A percentile compares a stretch with the other conserved stretches of the same genome.
phyloP scores from a whole-genome alignment of 768 basidiomycete genomes.

The Termitomyces sp. region DNA sequence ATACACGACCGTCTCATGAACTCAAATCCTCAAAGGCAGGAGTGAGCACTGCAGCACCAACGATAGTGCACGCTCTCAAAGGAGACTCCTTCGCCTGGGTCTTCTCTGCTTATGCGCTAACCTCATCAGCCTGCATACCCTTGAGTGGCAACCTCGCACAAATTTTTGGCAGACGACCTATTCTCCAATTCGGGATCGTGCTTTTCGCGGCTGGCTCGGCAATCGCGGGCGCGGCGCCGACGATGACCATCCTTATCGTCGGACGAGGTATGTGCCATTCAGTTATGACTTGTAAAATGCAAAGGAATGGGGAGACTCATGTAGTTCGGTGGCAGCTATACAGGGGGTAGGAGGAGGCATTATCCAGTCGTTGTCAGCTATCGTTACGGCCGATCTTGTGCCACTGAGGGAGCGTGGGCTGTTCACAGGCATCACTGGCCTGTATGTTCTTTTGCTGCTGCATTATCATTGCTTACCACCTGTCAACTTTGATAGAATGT shows the following conservation, averaged over 20 bases:
- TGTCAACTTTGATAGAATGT: slow-evolving; percentile 31
- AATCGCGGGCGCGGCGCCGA: slow-evolving; percentile 5
- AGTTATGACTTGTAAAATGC: background rate
- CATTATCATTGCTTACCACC: background rate
- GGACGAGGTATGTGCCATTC: slow-evolving; percentile 22
- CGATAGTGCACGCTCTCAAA: slow-evolving; percentile 26
- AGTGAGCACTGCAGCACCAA: slow-evolving; percentile 24
- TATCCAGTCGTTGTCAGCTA: slow-evolving; percentile 33
- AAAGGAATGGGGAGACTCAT: no score
- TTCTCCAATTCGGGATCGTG: slow-evolving; percentile 1
- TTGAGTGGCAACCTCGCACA: slow-evolving; percentile 27
- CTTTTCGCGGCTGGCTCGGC: slow-evolving; percentile 7
- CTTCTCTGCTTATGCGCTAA: slow-evolving; percentile 21
- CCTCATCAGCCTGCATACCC: slow-evolving; percentile 27
- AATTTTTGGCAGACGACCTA: slow-evolving; percentile 14
- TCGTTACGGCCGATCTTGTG: slow-evolving; percentile 40
- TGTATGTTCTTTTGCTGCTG: background rate
- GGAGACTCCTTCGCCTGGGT: slow-evolving; percentile 24
- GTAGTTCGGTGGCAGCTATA: slow-evolving; percentile 21
- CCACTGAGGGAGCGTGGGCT: slow-evolving; percentile 44
- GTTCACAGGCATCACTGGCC: slow-evolving; percentile 20
- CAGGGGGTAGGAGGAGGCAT: slow-evolving; percentile 38
- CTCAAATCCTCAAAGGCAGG: slow-evolving; percentile 12
- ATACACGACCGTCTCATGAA: background rate
- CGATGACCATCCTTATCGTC: slow-evolving; percentile 32